phyloP scores from a whole-genome alignment of 441 rosid species.

The Aquilaria agallochum region DNA sequence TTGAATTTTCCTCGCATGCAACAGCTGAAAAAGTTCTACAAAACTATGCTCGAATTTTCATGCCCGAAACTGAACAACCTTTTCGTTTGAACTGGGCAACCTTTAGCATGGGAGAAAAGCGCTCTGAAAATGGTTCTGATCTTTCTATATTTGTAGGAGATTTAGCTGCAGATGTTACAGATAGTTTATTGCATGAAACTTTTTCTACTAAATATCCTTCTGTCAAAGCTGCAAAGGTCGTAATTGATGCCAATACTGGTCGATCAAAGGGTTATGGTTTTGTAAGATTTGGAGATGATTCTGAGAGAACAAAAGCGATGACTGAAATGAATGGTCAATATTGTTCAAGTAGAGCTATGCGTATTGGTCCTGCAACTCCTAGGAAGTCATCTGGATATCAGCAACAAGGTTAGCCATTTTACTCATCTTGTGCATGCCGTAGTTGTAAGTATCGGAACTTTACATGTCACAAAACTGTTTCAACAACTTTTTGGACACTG shows the following conservation, averaged over 20 bases:
- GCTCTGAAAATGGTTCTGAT: constrained; percentile 68
- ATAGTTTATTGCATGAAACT: constrained; percentile 50
- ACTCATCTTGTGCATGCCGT: too few species aligned
- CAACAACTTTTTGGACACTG: not conserved
- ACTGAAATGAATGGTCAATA: constrained; percentile 79
- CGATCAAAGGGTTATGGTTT: constrained; percentile 90
- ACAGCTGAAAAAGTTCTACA: constrained; percentile 74
- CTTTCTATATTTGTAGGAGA: constrained; percentile 89
- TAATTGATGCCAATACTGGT: constrained; percentile 68
- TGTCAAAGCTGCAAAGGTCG: constrained; percentile 82
- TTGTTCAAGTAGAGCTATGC: constrained; percentile 86
- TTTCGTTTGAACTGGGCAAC: constrained; percentile 92
- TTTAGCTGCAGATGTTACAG: constrained; percentile 80
- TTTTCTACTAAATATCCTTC: constrained; percentile 63
- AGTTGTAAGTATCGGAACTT: not conserved
- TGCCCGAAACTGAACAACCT: constrained; percentile 68
- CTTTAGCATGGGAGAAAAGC: constrained; percentile 73
- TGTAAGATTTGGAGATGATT: constrained; percentile 83
- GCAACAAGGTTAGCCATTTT: constrained; percentile 35
- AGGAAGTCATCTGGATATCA: constrained; percentile 74
- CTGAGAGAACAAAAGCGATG: constrained; percentile 74
- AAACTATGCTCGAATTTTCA: constrained; percentile 45
- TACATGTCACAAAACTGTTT: not conserved
- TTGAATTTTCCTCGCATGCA: constrained; percentile 68
- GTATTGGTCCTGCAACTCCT: constrained; percentile 86